A percentile compares a stretch with the other conserved stretches of the same genome.
Conservation (phyloP, 176 grass and related monocot species). For the Aegilops speltoides region DNA sequence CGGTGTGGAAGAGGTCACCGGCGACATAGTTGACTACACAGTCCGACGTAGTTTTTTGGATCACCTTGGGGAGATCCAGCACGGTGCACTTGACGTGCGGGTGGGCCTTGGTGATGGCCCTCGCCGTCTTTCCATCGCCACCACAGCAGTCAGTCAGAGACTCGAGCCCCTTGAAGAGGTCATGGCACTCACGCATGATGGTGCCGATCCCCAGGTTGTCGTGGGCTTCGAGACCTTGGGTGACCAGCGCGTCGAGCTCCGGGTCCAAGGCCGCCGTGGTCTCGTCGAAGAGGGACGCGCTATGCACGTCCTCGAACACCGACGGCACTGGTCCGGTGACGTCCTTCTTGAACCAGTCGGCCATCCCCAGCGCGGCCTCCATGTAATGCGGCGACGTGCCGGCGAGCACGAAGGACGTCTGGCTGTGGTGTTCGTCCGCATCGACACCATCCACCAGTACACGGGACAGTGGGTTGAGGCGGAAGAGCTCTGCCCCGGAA, state of each 20-base stretch:
- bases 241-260: conserved; percentile 17
- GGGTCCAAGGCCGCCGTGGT: neutral
- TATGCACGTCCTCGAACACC: conserved; percentile 12
- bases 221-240: neutral
- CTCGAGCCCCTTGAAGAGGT: conserved; percentile 19
- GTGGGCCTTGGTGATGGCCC: conserved; percentile 25
- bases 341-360: conserved; percentile 43
- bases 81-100: conserved; percentile 37
- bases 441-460: conserved; percentile 13
- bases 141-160: conserved; percentile 47
- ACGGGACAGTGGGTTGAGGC: conserved; percentile 17
- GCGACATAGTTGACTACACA: conserved; percentile 13
- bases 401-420: neutral
- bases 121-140: conserved; percentile 27
- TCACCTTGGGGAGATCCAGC: conserved; percentile 43
- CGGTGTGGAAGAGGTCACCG: conserved; percentile 43
- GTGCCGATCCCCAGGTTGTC: neutral
- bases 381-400: neutral
- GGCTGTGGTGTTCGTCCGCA: neutral
- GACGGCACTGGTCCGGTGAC: neutral
- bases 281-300: neutral
- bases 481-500: neutral
- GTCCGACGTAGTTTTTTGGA: neutral
- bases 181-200: neutral
- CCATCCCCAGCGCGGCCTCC: neutral